Evolutionary conservation across 345 rosid species (phyloP), one percentile per base, ranked within the genome.

Genomic region (Gossypium turneri): DNA sequence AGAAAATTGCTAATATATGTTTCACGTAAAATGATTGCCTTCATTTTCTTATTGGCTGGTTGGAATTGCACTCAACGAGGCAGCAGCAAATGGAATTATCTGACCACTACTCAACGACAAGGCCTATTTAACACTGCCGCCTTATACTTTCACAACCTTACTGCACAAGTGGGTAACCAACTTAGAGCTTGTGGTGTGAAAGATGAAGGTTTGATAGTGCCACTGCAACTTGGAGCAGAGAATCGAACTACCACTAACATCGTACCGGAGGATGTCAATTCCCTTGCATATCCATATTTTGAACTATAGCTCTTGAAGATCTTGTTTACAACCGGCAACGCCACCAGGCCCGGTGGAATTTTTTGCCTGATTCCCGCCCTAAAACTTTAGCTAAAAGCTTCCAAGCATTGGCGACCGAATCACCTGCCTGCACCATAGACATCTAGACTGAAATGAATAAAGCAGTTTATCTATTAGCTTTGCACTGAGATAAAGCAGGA

Each of bases 121-220:
- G 67, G 86, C 85, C 0, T 0, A 70, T 0, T 53, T 67, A 58
- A 52, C 0, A 17, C 87, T 82, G 73, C 6, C 9, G 8, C 90
- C 88, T 1, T 81, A 85, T 53, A 11, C 55, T 29, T 7, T 76
- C 4, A 82, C 82, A 0, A 12, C 24, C 20, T 2, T 17, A 44
- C 79, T 8, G 82, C 87, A 20, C 1, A 50, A 34, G 76, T 81
- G 1, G 64, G 80, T 64, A 84, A 85, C 65, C 4, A 19, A 8
- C 86, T 85, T 1, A 87, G 52, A 1, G 73, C 9, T 70, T 72
- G 84, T 5, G 84, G 88, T 8, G 68, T 67, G 38, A 87, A 85
- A 74, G 88, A 87, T 11, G 87, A 85, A 80, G 90, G 88, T 50
- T 25, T 87, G 12, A 61, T 65, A 1, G 90, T 85, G 16, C 84